Percentiles rank a stretch among this genome's conserved stretches.
phyloP scores from a whole-genome alignment of 345 rosid species.

The Arabis alpina region DNA sequence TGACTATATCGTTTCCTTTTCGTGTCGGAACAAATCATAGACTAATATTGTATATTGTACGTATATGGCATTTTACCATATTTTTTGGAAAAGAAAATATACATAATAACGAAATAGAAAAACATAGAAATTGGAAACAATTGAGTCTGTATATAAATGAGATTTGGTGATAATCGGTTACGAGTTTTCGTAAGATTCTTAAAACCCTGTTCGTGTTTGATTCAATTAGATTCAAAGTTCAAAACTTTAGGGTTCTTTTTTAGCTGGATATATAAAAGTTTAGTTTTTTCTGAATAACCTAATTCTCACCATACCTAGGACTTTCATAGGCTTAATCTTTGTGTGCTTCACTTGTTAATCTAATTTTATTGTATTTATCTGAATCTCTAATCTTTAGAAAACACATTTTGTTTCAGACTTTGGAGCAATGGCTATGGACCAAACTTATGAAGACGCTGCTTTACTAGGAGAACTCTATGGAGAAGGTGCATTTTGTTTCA shows the following conservation, averaged over 20 bases:
- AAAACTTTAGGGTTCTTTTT: slow-evolving; percentile 15
- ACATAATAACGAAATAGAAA: no score
- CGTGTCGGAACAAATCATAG: no score
- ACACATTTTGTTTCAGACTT: no score
- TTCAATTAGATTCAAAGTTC: not conserved
- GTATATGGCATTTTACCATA: no score
- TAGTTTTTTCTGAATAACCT: slow-evolving; percentile 8
- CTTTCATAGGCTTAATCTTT: not conserved
- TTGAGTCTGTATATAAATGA: no score
- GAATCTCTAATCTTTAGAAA: no score
- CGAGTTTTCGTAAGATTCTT: slow-evolving; percentile 38
- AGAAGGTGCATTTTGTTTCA: slow-evolving; percentile 43
- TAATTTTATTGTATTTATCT: no score
- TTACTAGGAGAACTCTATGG: slow-evolving; percentile 42
- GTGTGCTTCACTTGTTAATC: slow-evolving; percentile 27
- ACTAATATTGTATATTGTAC: no score
- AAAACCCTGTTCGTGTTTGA: not conserved
- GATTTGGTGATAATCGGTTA: not conserved
- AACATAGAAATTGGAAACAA: no score
- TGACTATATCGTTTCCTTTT: no score
- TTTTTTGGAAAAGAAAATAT: no score
- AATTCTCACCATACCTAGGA: slow-evolving; percentile 27
- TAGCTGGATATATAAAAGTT: not conserved
- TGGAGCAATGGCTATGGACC: slow-evolving; percentile 44
- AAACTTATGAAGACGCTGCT: slow-evolving; percentile 42